A percentile compares a stretch with the other conserved stretches of the same genome.
These are phyloP conservation scores for Rubia balearica DNA, from an alignment of 305 asterid species.

Conservation along the genomic window DNA sequence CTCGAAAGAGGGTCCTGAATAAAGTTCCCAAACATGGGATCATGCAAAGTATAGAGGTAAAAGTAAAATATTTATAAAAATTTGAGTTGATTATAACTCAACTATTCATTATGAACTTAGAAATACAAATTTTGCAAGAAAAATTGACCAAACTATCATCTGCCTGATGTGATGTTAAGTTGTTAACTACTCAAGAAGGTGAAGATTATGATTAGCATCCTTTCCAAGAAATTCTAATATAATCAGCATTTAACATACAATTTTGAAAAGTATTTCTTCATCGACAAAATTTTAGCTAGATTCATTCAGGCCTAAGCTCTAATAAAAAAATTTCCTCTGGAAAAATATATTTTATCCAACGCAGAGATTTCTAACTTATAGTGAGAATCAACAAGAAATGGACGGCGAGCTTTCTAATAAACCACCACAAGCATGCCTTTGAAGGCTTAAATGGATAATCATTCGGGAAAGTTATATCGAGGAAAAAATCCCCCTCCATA, in stretches of 20 bases:
- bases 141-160: neutral
- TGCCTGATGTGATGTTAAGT: too few relatives aligned
- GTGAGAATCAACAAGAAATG: neutral
- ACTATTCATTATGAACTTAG: neutral
- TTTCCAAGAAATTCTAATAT: neutral
- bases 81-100: neutral
- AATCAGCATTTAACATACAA: neutral
- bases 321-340: neutral
- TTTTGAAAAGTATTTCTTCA: neutral
- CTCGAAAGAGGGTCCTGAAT: neutral
- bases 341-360: neutral
- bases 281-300: neutral
- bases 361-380: neutral
- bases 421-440: slow-evolving; percentile 42
- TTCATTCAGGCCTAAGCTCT: neutral
- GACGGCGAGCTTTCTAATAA: neutral
- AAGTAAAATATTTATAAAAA: too few relatives aligned
- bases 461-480: slow-evolving; percentile 74
- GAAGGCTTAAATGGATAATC: slow-evolving; percentile 92
- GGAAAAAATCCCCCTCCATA: slow-evolving; percentile 81
- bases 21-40: neutral
- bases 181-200: too few relatives aligned
- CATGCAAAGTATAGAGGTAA: neutral
- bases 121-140: neutral
- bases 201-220: too few relatives aligned